Base-by-base conservation (phyloP, 2,329 filamentous ascomycete species). In the Emmonsiellopsis sp. region DNA sequence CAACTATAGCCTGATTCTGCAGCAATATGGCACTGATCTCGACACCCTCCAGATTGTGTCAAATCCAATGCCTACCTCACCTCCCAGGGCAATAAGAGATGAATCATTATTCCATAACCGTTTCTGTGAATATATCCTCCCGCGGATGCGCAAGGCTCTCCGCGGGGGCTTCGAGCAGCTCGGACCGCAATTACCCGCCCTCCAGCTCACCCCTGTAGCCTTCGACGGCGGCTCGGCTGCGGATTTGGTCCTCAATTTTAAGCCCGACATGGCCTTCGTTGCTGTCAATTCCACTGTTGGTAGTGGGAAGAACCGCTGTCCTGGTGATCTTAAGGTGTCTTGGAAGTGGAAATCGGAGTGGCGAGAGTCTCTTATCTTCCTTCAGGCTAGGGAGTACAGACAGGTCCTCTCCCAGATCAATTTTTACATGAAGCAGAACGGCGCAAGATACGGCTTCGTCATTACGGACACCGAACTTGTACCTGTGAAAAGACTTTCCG, bases 361-460 rank as follows among this genome's bases (percentile, higher is more conserved):
- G 55, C 52, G 13, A 48, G 53, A 8, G 39, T 46, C 36, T 2
- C 32, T 8, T 17, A 17, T 17, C 17, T 17, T 17, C 17, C 17
- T 17, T 10, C 4, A 2, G 34, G 48, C 13, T 49, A 55, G 13
- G 21, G 53, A 56, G 14, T 59, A 56, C 34, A 53, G 51, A n/a
- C 54, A 54, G 21, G 52, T 51, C 10, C 48, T 60, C 10, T 42
- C 57, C 3, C 54, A 55, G 40, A 52, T 60, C 17, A 55, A 56
- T 17, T 58, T 57, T 34, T 57, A 60, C 39, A 57, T 58, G 57
- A 49, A 56, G n/a, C 52, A 55, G 47, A 50, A 57, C 34, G 42
- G 42, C 10, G 48, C 57, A 7, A 33, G 54, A 27, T 36, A 57
- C 42, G 53, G 58, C 3, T 60, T 56, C 53, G 49, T 60, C 9